Base-by-base conservation (phyloP, 768 basidiomycete genomes). In the Lepiota brunneoincarnata region DNA sequence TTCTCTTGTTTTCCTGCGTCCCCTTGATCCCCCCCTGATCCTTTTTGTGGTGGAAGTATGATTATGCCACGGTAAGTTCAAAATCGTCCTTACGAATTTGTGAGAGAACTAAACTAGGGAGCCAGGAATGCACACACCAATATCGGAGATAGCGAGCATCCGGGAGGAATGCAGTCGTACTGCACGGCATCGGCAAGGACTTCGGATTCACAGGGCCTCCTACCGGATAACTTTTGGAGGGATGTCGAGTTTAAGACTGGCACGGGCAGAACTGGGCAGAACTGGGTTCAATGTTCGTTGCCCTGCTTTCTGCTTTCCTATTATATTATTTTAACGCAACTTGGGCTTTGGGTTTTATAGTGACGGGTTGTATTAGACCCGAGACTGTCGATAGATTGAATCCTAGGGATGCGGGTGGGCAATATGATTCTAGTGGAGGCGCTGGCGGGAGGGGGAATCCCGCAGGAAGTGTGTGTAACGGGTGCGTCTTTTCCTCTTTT, bases 361-460 rank as follows among this genome's bases (percentile, higher is more conserved):
- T 82, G 58, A 82, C 81, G 2, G 80, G 81, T 14, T 81, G 80
- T 59, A 81, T 82, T 36, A 65, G 70, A 3, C 74, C 80, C 0
- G 69, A 65, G 49, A 65, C 64, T 28, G 63, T 80, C 28, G 65
- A 61, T 54, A 69, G 78, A 2, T 65, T 81, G 23, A 79, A 80
- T 59, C 62, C 77, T 4, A 64, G 61, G 39, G 81, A 82, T 58
- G 67, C 57, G 4, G 81, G 81, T 31, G 81, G 81, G 4, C 79
- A 81, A 60, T 82, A 82, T 59, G 80, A 81, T 59, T 81, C 79
- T 15, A 78, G 75, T 57, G 81, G 81, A 28, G 81, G 80, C 12
- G 73, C 51, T 2, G 76, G 74, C 31, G 79, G 79, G 3, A 59
- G 56, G 6, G 81, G 81, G 2, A 81, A 81, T 58, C 80, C 80